Percentiles rank a stretch among this genome's conserved stretches.
Evolutionary conservation across 2,329 filamentous ascomycete genomes (phyloP).

Genomic region (Ophiostoma pallidulum): DNA sequence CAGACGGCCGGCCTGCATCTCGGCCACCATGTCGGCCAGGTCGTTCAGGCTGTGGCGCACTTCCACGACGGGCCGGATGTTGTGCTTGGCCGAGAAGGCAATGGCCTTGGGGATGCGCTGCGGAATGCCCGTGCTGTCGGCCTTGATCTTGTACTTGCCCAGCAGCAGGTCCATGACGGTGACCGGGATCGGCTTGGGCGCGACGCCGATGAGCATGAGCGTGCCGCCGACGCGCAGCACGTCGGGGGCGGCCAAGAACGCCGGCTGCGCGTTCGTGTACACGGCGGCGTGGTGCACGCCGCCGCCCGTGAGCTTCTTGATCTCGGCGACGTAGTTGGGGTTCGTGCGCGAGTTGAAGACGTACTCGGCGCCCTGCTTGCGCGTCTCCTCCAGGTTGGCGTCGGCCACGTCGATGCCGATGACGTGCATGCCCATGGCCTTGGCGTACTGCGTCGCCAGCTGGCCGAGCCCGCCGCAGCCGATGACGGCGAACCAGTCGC

Average conservation of each 20-base stretch:
- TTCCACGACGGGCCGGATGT: slow-evolving; percentile 31
- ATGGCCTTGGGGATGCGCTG: slow-evolving; percentile 34
- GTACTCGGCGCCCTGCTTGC: slow-evolving; percentile 30
- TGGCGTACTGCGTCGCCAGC: slow-evolving; percentile 35
- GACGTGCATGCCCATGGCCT: slow-evolving; percentile 34
- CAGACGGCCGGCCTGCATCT: slow-evolving; percentile 25
- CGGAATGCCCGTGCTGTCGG: slow-evolving; percentile 32
- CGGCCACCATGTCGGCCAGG: slow-evolving; percentile 28
- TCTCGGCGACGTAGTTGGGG: slow-evolving; percentile 27
- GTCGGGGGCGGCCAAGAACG: slow-evolving; percentile 27
- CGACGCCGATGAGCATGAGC: slow-evolving; percentile 34
- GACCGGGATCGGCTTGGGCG: slow-evolving; percentile 27
- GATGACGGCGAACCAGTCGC: slow-evolving; percentile 32
- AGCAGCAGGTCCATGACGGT: slow-evolving; percentile 31
- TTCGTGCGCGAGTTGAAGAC: slow-evolving; percentile 34
- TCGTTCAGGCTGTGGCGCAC: slow-evolving; percentile 29
- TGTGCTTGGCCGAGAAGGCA: slow-evolving; percentile 33
- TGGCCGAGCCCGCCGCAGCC: slow-evolving; percentile 36
- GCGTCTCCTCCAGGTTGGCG: slow-evolving; percentile 29
- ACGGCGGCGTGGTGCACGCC: slow-evolving; percentile 33
- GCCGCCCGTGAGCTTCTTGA: slow-evolving; percentile 32
- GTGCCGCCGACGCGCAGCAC: slow-evolving; percentile 30
- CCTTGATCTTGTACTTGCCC: slow-evolving; percentile 31
- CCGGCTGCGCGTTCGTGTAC: slow-evolving; percentile 29
- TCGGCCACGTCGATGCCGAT: slow-evolving; percentile 36